Base-by-base conservation (phyloP, 1,139 yeast genomes). In the Pichia inconspicua region DNA sequence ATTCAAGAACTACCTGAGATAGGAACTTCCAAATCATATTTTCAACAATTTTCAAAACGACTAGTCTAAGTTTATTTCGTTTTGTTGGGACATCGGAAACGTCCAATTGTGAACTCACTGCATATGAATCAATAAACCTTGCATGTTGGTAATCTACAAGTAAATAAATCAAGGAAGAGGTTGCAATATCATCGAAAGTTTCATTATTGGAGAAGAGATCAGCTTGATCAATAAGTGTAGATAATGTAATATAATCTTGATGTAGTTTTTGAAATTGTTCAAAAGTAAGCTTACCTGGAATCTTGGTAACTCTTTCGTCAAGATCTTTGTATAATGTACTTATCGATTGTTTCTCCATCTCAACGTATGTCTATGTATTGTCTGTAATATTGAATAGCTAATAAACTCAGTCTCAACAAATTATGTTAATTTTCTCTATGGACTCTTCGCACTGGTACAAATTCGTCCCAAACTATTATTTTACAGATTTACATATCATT, bases 171-270 rank as follows among this genome's bases (percentile, higher is more conserved):
- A 53, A 28, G 1, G 47, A 31, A 4, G 37, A 27, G 0, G 49
- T 45, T n/a, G 44, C n/a, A 5, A 53, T 11, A 35, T 53, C 56
- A 9, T 46, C 40, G 9, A 53, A 28, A 14, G 41, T 36, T 42
- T 53, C 56, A 42, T 53, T 53, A 19, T 22, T 38, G 1, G 56
- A 53, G 31, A 42, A 48, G 12, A 48, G 14, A 41, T 52, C 52
- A 8, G 49, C 42, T 2, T 37, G 11, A 8, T 46, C 50, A 17
- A 53, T 48, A 6, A 42, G 8, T 15, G 38, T 22, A 5, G 42
- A 27, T 17, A 53, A 19, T n/a, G 41, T 30, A 10, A 53, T 49
- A 17, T 48, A 51, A 2, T 41, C 27, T 40, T 44, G 46, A 22
- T 53, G 56, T 10, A 48, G 25, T 25, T 48, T 41, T 39, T 52